Conservation (phyloP, 192 early-diverging fungal genomes). For the Geranomyces variabilis region DNA sequence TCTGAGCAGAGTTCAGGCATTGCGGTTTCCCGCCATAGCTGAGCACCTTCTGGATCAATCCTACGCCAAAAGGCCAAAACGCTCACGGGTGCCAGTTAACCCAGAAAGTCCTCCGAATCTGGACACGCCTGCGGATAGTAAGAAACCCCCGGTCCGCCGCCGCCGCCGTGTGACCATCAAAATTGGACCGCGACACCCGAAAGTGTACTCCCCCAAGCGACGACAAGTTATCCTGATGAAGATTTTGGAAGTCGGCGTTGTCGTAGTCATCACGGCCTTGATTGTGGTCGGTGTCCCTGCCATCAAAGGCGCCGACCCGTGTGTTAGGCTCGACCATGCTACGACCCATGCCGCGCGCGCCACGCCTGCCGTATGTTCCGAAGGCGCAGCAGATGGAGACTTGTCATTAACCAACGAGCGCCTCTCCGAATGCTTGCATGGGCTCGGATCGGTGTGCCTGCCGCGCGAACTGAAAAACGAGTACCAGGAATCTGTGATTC, state of each 20-base stretch:
- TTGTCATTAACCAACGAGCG: neutral
- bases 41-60: neutral
- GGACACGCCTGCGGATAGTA: neutral
- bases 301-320: conserved; percentile 24
- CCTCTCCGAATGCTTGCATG: conserved; percentile 3
- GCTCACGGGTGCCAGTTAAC: neutral
- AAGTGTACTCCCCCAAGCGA: neutral
- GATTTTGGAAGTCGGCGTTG: conserved; percentile 31
- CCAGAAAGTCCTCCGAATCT: too few relatives aligned
- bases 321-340: neutral
- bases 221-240: neutral
- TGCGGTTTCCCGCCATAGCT: conserved; percentile 32
- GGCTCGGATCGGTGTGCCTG: conserved; percentile 15
- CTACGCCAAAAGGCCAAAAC: neutral
- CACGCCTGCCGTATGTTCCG: conserved; percentile 12
- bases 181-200: neutral
- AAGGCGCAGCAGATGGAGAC: neutral
- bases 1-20: conserved; percentile 36
- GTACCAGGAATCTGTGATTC: conserved; percentile 12
- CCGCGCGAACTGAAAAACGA: conserved; percentile 10
- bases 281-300: conserved; percentile 37
- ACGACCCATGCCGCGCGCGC: neutral
- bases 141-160: neutral
- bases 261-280: conserved; percentile 36
- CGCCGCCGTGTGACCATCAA: neutral